Base-by-base conservation (phyloP, 73 alveolate genomes). In the Tetrahymena borealis region DNA sequence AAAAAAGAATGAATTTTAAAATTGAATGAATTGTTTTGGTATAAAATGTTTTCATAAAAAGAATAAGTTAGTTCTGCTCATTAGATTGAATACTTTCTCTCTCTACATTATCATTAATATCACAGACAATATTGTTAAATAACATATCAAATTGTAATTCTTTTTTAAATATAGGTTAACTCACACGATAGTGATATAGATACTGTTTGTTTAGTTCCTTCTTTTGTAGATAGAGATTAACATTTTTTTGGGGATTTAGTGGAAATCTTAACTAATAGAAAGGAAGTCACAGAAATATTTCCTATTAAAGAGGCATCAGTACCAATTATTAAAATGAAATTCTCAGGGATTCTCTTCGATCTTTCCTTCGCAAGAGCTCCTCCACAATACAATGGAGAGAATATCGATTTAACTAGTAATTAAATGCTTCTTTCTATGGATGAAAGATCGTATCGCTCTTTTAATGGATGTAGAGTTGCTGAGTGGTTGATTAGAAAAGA, bases 111-210 rank as follows among this genome's bases (percentile, higher is more conserved):
- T n/a, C n/a, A n/a, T n/a, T n/a, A n/a, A n/a, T n/a, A n/a, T n/a
- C n/a, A n/a, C n/a, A n/a, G n/a, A n/a, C n/a, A n/a, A n/a, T n/a
- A n/a, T n/a, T n/a, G n/a, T n/a, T n/a, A n/a, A n/a, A n/a, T n/a
- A n/a, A n/a, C n/a, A n/a, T n/a, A 60, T 60, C 28, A n/a, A n/a
- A 60, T 60, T 60, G 7, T 24, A 60, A 20, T 24, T n/a, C 2
- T 20, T 5, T 18, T 60, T 20, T n/a, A n/a, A n/a, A 60, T 7
- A 60, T 24, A 60, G 85, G 98, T 98, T 20, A 99, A 96, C 60
- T 96, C 98, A 0, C 98, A 99, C n/a, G 98, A 97, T 28, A 97
- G 98, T 85, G 99, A 98, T 94, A 96, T 98, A n/a, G 99, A 98
- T 96, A 97, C 97, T 36, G 93, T 98, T 37, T 95, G 99, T 79